A percentile compares a stretch with the other conserved stretches of the same genome.
phyloP scores from a whole-genome alignment of 2,329 filamentous ascomycete species.

The Annulohypoxylon truncatum region DNA sequence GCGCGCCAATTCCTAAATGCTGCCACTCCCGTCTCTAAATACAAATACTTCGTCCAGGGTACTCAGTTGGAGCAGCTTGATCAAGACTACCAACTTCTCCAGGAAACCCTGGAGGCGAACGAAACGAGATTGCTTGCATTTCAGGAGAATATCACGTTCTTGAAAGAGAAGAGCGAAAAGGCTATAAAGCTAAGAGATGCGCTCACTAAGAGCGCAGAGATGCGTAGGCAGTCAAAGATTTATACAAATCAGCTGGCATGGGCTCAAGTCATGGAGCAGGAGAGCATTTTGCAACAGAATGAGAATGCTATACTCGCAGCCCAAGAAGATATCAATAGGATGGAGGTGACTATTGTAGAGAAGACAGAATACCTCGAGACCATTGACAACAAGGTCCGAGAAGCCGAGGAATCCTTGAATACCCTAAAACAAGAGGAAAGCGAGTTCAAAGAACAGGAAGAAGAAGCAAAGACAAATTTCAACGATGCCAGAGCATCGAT shows the following conservation, averaged over 20 bases:
- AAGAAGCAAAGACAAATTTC: constrained; percentile 63
- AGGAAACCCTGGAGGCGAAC: constrained; percentile 80
- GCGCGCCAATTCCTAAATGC: constrained; percentile 92
- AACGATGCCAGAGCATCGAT: constrained; percentile 66
- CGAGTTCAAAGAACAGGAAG: constrained; percentile 59
- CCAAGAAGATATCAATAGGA: constrained; percentile 54
- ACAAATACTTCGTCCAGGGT: constrained; percentile 95
- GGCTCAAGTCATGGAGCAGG: constrained; percentile 84
- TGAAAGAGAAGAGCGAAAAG: constrained; percentile 69
- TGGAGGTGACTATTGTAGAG: constrained; percentile 51
- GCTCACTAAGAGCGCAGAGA: constrained; percentile 72
- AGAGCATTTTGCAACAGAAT: constrained; percentile 61
- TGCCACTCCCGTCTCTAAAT: constrained; percentile 85
- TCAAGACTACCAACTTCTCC: constrained; percentile 87
- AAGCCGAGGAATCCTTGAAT: constrained; percentile 55
- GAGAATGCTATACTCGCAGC: constrained; percentile 44
- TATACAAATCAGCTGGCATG: constrained; percentile 80
- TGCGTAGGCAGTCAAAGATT: constrained; percentile 70
- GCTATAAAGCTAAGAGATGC: constrained; percentile 73
- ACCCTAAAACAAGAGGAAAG: constrained; percentile 60
- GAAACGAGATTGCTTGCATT: constrained; percentile 71
- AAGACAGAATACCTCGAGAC: constrained; percentile 63
- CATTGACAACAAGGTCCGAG: constrained; percentile 58
- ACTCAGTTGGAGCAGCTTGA: constrained; percentile 94
- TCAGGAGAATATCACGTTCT: constrained; percentile 69